Conservation (phyloP, 2,329 filamentous ascomycete species). For the Fusarium nurragi region DNA sequence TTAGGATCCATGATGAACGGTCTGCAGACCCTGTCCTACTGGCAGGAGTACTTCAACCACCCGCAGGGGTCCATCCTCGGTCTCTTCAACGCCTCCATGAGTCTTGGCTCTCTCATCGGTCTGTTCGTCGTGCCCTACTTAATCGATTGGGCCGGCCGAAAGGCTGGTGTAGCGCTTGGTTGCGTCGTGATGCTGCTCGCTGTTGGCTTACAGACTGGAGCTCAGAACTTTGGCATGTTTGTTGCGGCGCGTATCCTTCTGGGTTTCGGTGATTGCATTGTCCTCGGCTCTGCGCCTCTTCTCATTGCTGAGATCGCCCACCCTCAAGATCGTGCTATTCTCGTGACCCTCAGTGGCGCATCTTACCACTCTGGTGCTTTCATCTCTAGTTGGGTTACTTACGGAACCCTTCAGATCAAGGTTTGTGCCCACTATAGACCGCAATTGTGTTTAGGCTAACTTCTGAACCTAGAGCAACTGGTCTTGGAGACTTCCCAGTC, state of each 20-base stretch:
- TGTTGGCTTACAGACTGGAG: slow-evolving; percentile 14
- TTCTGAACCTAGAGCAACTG: neutral
- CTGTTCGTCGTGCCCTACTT: slow-evolving; percentile 26
- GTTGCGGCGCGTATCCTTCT: slow-evolving; percentile 20
- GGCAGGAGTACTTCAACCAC: slow-evolving; percentile 28
- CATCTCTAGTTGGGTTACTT: slow-evolving; percentile 17
- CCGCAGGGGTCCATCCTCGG: slow-evolving; percentile 16
- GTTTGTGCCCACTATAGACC: neutral
- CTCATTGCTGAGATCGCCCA: slow-evolving; percentile 14
- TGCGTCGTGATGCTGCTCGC: slow-evolving; percentile 17
- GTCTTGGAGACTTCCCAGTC: slow-evolving; percentile 13
- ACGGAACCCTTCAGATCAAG: slow-evolving; percentile 18
- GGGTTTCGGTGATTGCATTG: slow-evolving; percentile 14
- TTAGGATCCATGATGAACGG: slow-evolving; percentile 21
- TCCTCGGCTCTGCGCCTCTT: slow-evolving; percentile 8
- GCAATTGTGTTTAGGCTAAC: neutral
- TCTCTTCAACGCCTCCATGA: slow-evolving; percentile 25
- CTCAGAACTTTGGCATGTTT: slow-evolving; percentile 30
- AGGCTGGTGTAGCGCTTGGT: slow-evolving; percentile 16
- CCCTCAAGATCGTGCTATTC: slow-evolving; percentile 16
- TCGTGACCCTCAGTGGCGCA: slow-evolving; percentile 8
- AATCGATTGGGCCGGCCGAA: slow-evolving; percentile 22
- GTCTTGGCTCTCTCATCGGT: slow-evolving; percentile 24
- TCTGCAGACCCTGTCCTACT: slow-evolving; percentile 21
- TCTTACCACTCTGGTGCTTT: slow-evolving; percentile 16